Percentiles rank a stretch among this genome's conserved stretches.
Evolutionary conservation across 345 rosid genomes (phyloP).

Genomic region (Orychophragmus violaceus): DNA sequence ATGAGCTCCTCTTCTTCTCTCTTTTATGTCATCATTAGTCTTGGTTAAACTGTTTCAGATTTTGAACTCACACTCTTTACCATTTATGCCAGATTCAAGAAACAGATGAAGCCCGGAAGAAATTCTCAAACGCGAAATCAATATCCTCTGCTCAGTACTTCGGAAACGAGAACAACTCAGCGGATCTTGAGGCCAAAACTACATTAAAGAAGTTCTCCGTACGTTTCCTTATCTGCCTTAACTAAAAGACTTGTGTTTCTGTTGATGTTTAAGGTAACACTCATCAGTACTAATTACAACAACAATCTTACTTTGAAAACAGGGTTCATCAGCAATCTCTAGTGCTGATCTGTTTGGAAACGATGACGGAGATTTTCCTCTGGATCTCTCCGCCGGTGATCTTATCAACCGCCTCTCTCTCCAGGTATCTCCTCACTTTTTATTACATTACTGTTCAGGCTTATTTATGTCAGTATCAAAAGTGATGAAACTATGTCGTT

Average conservation of each 20-base stretch:
- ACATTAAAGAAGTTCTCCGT: conserved; percentile 86
- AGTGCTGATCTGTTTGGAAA: conserved; percentile 93
- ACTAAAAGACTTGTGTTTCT: too few relatives aligned
- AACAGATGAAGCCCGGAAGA: conserved; percentile 85
- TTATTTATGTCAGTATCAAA: background rate
- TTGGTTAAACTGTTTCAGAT: background rate
- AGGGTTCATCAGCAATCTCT: conserved; percentile 91
- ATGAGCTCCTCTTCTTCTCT: conserved; percentile 28
- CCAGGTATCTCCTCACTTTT: conserved; percentile 49
- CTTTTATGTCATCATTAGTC: background rate
- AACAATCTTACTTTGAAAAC: background rate
- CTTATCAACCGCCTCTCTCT: conserved; percentile 80
- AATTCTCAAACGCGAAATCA: conserved; percentile 91
- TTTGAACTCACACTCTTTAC: background rate
- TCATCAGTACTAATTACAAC: background rate
- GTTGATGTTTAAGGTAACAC: too few relatives aligned
- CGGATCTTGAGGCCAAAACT: conserved; percentile 59
- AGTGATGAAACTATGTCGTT: background rate
- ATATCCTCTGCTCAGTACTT: conserved; percentile 91
- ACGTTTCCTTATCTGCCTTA: conserved; percentile 21
- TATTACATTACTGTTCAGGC: background rate
- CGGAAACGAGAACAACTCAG: conserved; percentile 53
- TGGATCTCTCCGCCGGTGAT: conserved; percentile 81
- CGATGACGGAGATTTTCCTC: conserved; percentile 35
- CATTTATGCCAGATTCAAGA: conserved; percentile 50